Conservation (phyloP, 2,329 filamentous ascomycete species). For the Ceratocystis colombiana region DNA sequence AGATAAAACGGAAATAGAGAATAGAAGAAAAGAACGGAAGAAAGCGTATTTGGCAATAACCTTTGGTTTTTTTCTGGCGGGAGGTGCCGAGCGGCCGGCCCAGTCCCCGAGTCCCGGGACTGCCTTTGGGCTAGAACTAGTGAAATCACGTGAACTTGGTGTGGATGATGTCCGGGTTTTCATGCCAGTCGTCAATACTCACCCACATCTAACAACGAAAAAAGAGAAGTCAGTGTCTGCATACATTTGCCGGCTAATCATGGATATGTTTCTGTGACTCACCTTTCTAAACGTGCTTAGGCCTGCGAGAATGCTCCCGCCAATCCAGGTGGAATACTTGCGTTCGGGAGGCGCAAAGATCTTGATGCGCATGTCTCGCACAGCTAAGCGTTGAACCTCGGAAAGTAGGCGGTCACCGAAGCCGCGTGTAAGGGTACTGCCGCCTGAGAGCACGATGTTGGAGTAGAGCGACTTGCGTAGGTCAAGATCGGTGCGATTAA, state of each 20-base stretch:
- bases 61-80: not conserved
- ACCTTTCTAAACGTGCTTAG: slow-evolving; percentile 98
- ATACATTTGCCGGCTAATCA: slow-evolving; percentile 20
- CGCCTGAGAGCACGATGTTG: slow-evolving; percentile 94
- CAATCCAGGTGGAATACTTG: slow-evolving; percentile 99
- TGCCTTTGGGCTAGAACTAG: not conserved
- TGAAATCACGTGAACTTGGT: slow-evolving; percentile 77
- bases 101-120: not conserved
- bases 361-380: slow-evolving; percentile 99
- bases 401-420: slow-evolving; percentile 87
- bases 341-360: slow-evolving; percentile 96
- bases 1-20: slow-evolving; percentile 18
- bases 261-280: slow-evolving; percentile 30
- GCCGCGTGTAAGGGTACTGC: slow-evolving; percentile 90
- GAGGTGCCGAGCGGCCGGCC: not conserved
- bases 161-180: slow-evolving; percentile 98
- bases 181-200: slow-evolving; percentile 98
- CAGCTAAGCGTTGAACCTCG: slow-evolving; percentile 84
- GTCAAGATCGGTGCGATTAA: slow-evolving; percentile 90
- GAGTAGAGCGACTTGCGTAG: slow-evolving; percentile 86
- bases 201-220: slow-evolving; percentile 84
- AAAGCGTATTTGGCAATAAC: not conserved
- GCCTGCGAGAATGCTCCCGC: slow-evolving; percentile 90
- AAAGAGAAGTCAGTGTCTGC: slow-evolving; percentile 4
- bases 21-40: not conserved